Base-by-base conservation (phyloP, 805 yeast genomes). In the Hemisphaericaspora nanyangensis region DNA sequence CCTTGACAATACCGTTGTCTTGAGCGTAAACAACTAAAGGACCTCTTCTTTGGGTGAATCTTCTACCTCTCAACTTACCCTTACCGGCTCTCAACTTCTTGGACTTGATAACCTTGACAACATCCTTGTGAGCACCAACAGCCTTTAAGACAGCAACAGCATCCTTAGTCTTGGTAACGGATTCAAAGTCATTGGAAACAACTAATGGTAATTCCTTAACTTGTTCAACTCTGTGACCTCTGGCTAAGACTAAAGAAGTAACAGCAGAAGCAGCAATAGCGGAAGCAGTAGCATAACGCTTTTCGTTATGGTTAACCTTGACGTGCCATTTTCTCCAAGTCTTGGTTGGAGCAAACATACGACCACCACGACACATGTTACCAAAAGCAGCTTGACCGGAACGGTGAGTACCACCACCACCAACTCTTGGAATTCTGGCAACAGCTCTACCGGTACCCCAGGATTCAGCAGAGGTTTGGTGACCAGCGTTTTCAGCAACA, bases 381-480 rank as follows among this genome's bases (percentile, higher is more conserved):
- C 99, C 99, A 83, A 93, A 93, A 72, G 99, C 99, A 75, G 89
- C 99, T 79, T 93, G 99, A 75, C 99, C 99, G 56, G 98, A 80
- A 79, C 99, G 90, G 95, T 89, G 96, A 73, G 99, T 93, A 86
- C 99, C 99, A 72, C 95, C 90, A 80, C 99, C 99, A 78, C 96
- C 96, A 71, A 93, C 98, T 84, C 99, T 90, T 81, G 99, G 99
- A 74, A 93, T 91, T 83, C 99, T 91, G 79, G 99, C 98, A 69
- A 93, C 96, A 77, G 99, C 99, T 82, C 99, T 90, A 82, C 99
- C 99, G 63, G 99, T 93, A 89, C 99, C 99, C 99, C 99, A 93
- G 54, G 99, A 93, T 79, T 89, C 97, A 72, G 99, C 99, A 52
- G 98, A 91, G 76, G 97, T 90, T 80, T 93, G 98, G 84, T 88